Base-by-base conservation (phyloP, 2,329 filamentous ascomycete genomes). In the Fusarium sp. region DNA sequence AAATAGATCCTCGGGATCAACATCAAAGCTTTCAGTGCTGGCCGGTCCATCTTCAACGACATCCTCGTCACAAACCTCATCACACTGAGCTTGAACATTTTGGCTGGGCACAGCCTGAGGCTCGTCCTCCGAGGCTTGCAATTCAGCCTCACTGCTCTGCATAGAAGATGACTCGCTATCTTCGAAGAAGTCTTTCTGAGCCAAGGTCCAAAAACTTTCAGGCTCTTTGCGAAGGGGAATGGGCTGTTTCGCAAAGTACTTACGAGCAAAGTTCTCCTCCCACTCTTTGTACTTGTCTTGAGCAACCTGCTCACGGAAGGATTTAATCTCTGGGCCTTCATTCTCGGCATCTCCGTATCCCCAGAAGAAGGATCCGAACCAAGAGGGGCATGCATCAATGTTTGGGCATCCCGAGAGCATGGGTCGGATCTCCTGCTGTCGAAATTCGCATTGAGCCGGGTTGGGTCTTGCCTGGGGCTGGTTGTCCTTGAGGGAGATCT, bases 321-420 rank as follows among this genome's bases (percentile, higher is more conserved):
- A 17, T 1, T n/a, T 44, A 11, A n/a, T 18, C 4, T 54, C 39
- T 8, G 15, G 39, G 2, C 36, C 28, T 24, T 62, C 28, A 10
- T 48, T 48, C 18, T 49, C 34, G 11, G 2, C 13, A 9, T 58
- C 38, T 7, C 53, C 58, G 20, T 49, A 50, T 1, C 50, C 40
- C 5, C 22, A 10, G 9, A 43, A n/a, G 3, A 43, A 4, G 4
- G 56, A 49, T 3, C 38, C 58, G 22, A 71, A 51, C 71, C 71
- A 61, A 2, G 71, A 72, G 5, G 28, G 31, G 14, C 68, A 73
- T 6, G 7, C 22, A 15, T 69, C 53, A 5, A 45, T 69, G 20
- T 68, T 39, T 9, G 48, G 17, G 2, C 71, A 73, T 14, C 65
- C 71, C 18, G 22, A 34, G 2, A 72, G 56, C 20, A 52, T 49